Base-by-base conservation (phyloP, 768 basidiomycete species). In the Boletus sensibilis region DNA sequence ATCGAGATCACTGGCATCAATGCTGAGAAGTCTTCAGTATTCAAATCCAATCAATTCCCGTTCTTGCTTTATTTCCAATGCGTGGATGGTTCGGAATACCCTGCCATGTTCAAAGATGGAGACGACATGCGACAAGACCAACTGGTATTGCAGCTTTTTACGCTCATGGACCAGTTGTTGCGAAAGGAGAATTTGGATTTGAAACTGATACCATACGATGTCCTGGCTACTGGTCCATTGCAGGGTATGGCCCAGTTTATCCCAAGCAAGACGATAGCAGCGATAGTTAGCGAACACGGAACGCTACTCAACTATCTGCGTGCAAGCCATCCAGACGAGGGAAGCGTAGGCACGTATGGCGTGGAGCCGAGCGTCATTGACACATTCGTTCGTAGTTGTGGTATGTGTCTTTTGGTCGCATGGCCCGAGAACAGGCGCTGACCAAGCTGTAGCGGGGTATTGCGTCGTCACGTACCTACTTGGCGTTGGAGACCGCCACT, bases 61-160 rank as follows among this genome's bases (percentile, higher is more conserved):
- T 79, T 99, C 50, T 79, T 96, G 20, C 78, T 99, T 18, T 93
- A 90, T 71, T 96, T 98, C 72, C 87, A 92, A 63, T 90, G 90
- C 62, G 78, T 85, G 11, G 89, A 92, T 54, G 87, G 90, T 11
- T 81, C 85, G 16, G 91, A 94, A 68, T 98, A 90, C 71, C 91
- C 95, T 0, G 83, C 98, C 50, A 98, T 99, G 57, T 98, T 98
- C 81, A 99, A 98, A 74, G 95, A 98, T 63, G 97, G 97, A 14
- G 97, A 98, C 68, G 97, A 99, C 68, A 88, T 98, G 81, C 87
- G 97, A 21, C 97, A 99, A 72, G 97, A 99, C 69, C 97, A 99
- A 71, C 84, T 99, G 37, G 95, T 98, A 27, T 89, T 98, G 48
- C 97, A 99, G 72, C 79, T 98, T n/a, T 95, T 99, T 72, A 97